phyloP scores from a whole-genome alignment of 169 alveolate genomes.

The Plasmodium gonderi region DNA sequence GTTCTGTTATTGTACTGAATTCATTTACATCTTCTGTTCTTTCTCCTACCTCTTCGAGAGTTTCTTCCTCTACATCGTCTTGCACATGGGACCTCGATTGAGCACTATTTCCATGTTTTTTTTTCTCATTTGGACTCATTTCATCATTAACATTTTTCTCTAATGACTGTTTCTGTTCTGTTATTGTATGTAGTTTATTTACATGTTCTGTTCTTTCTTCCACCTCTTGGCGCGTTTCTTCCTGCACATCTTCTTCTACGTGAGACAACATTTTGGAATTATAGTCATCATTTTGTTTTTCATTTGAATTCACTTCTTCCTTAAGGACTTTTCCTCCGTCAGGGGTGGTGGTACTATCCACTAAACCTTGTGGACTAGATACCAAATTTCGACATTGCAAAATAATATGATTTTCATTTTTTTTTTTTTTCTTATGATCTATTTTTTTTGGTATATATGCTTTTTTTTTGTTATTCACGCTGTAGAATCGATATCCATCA shows the following conservation, averaged over 20 bases:
- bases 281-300: neutral
- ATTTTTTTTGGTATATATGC: slow-evolving; percentile 37
- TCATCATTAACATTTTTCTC: too few species aligned
- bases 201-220: neutral
- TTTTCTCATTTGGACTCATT: too few species aligned
- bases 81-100: too few species aligned
- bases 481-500: slow-evolving; percentile 58
- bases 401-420: neutral
- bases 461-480: slow-evolving; percentile 28
- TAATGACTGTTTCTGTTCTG: neutral
- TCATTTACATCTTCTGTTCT: too few species aligned
- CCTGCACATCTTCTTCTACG: neutral
- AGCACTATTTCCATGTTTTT: too few species aligned
- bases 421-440: neutral
- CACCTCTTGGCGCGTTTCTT: neutral
- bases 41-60: too few species aligned
- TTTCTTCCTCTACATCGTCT: neutral
- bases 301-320: neutral
- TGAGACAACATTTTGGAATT: neutral
- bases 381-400: slow-evolving; percentile 21
- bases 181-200: too few species aligned
- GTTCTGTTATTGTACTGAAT: neutral
- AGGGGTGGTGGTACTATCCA: too few species aligned
- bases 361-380: slow-evolving; percentile 1
- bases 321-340: too few species aligned